Evolutionary conservation across 176 grass and related monocot genomes (phyloP), one percentile per base, ranked within the genome.

Genomic region (Tillandsia leiboldiana): DNA sequence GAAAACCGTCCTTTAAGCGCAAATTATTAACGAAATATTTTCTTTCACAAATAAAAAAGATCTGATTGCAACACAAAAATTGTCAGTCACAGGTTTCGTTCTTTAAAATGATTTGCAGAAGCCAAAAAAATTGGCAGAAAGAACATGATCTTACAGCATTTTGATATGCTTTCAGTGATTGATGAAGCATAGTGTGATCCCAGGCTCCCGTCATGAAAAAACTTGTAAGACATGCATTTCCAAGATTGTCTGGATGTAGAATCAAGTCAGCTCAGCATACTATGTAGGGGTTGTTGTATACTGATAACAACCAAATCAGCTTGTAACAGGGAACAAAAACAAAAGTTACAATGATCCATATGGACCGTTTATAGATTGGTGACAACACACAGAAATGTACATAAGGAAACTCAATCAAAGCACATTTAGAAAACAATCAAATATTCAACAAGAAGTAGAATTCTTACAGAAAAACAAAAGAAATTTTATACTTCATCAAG

Each of bases 81-180:
- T 42, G 33, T 7, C 33, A 42, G 5, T 58, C 18, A 14, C 14
- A 59, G 20, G 54, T 17, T 59, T 20, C 1, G 20, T 59, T 18
- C 54, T 17, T 59, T 59, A 14, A 13, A 59, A 59, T 15, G 12
- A 59, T 59, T 18, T 20, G 54, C 54, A 59, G n/a, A 59, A 59
- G 54, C 14, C 14, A 18, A 74, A 26, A 1, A 65, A 64, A 74
- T 17, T 47, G 17, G 8, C 27, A 66, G 12, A 65, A 20, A 56
- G 7, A 17, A 28, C 33, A 54, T 56, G 23, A 53, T 73, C 92
- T 89, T 89, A 96, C 92, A 92, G 92, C 86, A 89, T 96, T 96
- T 85, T 96, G 92, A 80, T 96, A 96, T 71, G 92, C 92, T 85
- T 96, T 96, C 52, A 96, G 65, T 12, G 92, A 85, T 67, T 89